Conservation (phyloP, 2,329 filamentous ascomycete species). For the Neonectria faginata region DNA sequence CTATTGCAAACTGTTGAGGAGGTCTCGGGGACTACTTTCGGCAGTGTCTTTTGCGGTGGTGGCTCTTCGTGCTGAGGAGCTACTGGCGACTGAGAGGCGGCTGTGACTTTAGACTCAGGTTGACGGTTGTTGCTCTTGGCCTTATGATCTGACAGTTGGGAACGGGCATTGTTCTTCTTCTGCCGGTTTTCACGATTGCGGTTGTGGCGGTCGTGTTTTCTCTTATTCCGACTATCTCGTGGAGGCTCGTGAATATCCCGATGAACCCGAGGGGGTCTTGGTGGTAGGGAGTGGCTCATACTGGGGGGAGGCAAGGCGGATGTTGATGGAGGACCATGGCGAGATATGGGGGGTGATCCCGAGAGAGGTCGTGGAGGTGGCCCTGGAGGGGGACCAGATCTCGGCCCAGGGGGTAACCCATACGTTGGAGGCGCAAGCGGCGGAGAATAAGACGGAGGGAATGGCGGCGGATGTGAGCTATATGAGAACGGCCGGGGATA, state of each 20-base stretch:
- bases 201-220: constrained; percentile 49
- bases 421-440: constrained; percentile 37
- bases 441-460: constrained; percentile 38
- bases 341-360: constrained; percentile 32
- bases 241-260: constrained; percentile 45
- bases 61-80: constrained; percentile 46
- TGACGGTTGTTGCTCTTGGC: constrained; percentile 34
- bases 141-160: constrained; percentile 44
- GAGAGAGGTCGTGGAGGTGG: constrained; percentile 30
- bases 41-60: constrained; percentile 20
- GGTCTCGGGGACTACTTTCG: constrained; percentile 24
- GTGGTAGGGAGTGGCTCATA: constrained; percentile 45
- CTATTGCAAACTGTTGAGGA: constrained; percentile 23
- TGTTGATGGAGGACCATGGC: constrained; percentile 32
- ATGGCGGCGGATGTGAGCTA: constrained; percentile 34
- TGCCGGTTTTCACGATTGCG: constrained; percentile 47
- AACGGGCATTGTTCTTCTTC: constrained; percentile 41
- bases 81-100: constrained; percentile 35
- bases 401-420: constrained; percentile 31
- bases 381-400: constrained; percentile 30
- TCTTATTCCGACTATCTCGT: constrained; percentile 48
- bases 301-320: constrained; percentile 22
- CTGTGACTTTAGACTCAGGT: constrained; percentile 21
- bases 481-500: constrained; percentile 39
- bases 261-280: constrained; percentile 47